Conservation (phyloP, 2,329 filamentous ascomycete genomes). For the Pezicula neosporulosa region DNA sequence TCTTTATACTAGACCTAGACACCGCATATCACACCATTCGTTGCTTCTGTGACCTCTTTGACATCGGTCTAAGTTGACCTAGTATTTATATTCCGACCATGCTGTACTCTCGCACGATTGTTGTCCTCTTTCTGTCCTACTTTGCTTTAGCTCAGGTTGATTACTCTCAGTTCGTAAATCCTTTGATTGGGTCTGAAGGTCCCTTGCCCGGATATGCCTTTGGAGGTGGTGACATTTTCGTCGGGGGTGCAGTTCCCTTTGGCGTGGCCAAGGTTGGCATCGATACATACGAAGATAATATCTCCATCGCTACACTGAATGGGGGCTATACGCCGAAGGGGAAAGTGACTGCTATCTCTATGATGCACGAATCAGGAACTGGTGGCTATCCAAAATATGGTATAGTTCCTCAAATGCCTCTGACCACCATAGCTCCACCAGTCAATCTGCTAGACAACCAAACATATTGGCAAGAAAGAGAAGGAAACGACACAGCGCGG, state of each 20-base stretch:
- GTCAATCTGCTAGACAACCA: constrained; percentile 44
- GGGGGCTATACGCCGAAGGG: constrained; percentile 38
- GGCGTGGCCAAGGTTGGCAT: constrained; percentile 10
- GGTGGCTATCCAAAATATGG: constrained; percentile 59
- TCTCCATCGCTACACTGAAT: constrained; percentile 17
- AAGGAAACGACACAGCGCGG: constrained; percentile 36
- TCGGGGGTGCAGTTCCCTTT: constrained; percentile 10
- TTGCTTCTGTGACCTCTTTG: too few species aligned
- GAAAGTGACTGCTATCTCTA: constrained; percentile 45
- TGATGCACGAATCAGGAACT: constrained; percentile 54
- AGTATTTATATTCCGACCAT: too few species aligned
- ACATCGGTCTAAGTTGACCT: too few species aligned
- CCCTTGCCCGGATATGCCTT: constrained; percentile 39
- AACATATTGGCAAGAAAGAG: constrained; percentile 41
- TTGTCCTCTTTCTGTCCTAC: too few species aligned
- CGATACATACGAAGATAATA: constrained; percentile 23
- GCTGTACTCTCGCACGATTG: too few species aligned
- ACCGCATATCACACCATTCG: too few species aligned
- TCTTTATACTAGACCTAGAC: too few species aligned
- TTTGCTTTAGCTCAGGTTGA: constrained; percentile 14
- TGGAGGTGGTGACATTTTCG: constrained; percentile 25
- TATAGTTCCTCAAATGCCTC: constrained; percentile 45
- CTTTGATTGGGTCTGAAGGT: constrained; percentile 46
- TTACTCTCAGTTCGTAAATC: constrained; percentile 42
- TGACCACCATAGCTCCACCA: constrained; percentile 28